Evolutionary conservation across 805 yeast genomes (phyloP).

Genomic region (Candida tallmaniae): DNA sequence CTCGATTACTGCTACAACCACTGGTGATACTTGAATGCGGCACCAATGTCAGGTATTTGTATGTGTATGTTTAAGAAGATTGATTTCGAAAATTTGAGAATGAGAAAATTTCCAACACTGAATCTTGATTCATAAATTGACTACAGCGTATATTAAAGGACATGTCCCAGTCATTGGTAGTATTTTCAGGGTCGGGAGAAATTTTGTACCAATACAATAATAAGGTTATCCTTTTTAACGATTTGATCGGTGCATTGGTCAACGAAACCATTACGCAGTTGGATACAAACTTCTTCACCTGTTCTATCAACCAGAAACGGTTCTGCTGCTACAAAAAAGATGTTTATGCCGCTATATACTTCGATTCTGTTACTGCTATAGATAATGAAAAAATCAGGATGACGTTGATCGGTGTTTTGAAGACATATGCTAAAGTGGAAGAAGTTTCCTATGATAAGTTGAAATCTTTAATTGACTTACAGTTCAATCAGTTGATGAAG

Average conservation of each 20-base stretch:
- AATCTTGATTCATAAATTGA: no score
- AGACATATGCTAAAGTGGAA: slow-evolving; percentile 24
- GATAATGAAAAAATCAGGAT: slow-evolving; percentile 34
- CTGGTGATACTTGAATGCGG: no score
- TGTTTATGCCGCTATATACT: slow-evolving; percentile 32
- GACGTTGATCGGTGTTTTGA: slow-evolving; percentile 28
- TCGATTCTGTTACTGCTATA: slow-evolving; percentile 35
- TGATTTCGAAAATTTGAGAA: no score
- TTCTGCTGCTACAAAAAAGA: slow-evolving; percentile 26
- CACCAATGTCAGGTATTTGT: no score
- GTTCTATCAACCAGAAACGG: slow-evolving; percentile 26
- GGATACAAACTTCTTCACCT: slow-evolving; percentile 30
- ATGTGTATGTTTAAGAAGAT: no score
- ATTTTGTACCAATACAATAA: slow-evolving; percentile 33
- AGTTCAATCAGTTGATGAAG: slow-evolving; percentile 34
- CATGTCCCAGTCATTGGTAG: slow-evolving; percentile 39
- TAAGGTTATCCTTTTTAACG: slow-evolving; percentile 37
- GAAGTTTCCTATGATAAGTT: slow-evolving; percentile 23
- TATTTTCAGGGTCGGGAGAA: slow-evolving; percentile 33
- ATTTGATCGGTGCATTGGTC: slow-evolving; percentile 29
- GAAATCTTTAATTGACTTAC: slow-evolving; percentile 32
- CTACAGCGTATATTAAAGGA: no score
- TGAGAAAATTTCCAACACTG: no score
- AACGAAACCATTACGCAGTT: slow-evolving; percentile 29
- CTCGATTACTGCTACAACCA: no score